Evolutionary conservation across 352 stramenopile genomes (phyloP).

Genomic region (Globisporangium okanoganense): DNA sequence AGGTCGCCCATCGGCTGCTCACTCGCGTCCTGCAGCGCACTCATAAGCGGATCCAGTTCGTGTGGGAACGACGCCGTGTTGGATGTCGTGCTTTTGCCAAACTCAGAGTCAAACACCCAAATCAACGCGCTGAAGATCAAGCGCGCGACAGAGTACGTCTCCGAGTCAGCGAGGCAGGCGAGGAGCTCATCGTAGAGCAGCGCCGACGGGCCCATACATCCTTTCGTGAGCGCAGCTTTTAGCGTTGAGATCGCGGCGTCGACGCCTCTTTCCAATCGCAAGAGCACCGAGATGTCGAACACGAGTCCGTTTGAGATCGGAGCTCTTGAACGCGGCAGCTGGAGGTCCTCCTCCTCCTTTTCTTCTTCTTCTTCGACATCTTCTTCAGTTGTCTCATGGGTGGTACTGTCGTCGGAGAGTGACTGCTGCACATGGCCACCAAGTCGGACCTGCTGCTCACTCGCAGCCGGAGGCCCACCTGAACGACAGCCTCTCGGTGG

Average conservation of each 20-base stretch:
- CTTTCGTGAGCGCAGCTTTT: background rate
- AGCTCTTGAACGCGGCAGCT: background rate
- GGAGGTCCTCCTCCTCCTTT: background rate
- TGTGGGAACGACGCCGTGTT: background rate
- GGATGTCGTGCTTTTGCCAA: background rate
- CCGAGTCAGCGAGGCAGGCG: background rate
- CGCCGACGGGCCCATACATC: background rate
- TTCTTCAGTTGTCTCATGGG: background rate
- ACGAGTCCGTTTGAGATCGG: background rate
- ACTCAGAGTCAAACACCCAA: background rate
- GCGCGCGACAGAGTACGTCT: background rate
- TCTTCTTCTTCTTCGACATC: background rate
- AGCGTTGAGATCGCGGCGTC: background rate
- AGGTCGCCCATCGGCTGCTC: background rate
- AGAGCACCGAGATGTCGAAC: background rate
- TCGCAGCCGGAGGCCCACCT: background rate
- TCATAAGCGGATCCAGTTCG: background rate
- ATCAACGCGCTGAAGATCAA: background rate
- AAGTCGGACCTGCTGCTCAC: background rate
- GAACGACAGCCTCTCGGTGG: background rate
- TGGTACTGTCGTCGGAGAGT: background rate
- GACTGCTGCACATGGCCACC: background rate
- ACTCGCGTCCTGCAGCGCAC: background rate
- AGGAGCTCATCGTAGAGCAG: conserved; percentile 5
- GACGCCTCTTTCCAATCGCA: background rate